phyloP scores from a whole-genome alignment of 371 early-diverging fungal genomes.

The Coemansia sp. region DNA sequence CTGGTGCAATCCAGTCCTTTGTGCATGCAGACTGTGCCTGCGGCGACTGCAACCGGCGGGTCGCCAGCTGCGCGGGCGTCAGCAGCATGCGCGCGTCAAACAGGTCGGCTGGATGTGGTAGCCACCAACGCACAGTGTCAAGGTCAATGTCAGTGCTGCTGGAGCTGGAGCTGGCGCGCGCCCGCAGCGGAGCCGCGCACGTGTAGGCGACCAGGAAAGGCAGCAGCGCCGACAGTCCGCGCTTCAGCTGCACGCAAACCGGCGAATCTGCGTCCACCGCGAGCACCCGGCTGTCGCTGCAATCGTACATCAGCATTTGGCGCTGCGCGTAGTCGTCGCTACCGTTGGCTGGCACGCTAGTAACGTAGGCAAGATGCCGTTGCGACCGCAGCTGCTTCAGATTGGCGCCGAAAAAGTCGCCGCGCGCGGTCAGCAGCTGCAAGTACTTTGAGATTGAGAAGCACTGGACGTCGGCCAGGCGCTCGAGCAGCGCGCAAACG shows the following conservation, averaged over 20 bases:
- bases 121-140: conserved; percentile 28
- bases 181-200: conserved; percentile 37
- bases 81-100: conserved; percentile 16
- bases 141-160: conserved; percentile 4
- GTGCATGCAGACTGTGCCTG: conserved; percentile 13
- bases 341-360: conserved; percentile 7
- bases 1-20: conserved; percentile 44
- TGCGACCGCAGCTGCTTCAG: conserved; percentile 13
- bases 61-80: conserved; percentile 11
- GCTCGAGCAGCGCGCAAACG: conserved; percentile 32
- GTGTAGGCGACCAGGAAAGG: conserved; percentile 44
- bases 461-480: conserved; percentile 26
- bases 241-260: not conserved
- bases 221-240: conserved; percentile 22
- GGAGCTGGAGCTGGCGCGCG: conserved; percentile 1
- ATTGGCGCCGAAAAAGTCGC: conserved; percentile 21
- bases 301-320: conserved; percentile 25
- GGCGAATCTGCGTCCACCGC: not conserved
- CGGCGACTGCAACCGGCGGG: conserved; percentile 1
- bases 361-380: conserved; percentile 32
- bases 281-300: not conserved
- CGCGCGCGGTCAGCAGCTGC: conserved; percentile 41
- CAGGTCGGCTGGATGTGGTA: conserved; percentile 1
- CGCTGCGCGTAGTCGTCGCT: conserved; percentile 8
- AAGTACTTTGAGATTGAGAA: conserved; percentile 38